phyloP scores from a whole-genome alignment of 2,329 filamentous ascomycete species.

The Aspergillus tanneri region DNA sequence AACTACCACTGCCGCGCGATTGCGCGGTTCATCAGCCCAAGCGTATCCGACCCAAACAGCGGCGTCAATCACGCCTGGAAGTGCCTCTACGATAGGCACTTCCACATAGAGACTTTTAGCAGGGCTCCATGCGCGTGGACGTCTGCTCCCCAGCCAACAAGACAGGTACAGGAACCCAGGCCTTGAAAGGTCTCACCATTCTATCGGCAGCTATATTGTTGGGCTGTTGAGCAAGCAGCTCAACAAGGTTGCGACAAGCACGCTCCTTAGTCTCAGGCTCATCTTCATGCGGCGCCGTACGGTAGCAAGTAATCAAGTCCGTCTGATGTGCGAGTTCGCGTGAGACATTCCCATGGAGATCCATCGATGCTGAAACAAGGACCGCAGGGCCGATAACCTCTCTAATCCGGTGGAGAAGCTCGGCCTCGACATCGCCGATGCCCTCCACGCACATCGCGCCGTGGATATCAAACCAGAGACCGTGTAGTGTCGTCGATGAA shows the following conservation, averaged over 20 bases:
- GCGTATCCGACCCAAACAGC: slow-evolving; percentile 58
- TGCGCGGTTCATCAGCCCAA: slow-evolving; percentile 57
- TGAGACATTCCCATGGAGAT: slow-evolving; percentile 57
- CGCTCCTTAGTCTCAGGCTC: slow-evolving; percentile 52
- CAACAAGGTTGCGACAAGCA: slow-evolving; percentile 52
- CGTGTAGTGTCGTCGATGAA: slow-evolving; percentile 41
- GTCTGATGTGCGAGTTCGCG: slow-evolving; percentile 49
- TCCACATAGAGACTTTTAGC: slow-evolving; percentile 53
- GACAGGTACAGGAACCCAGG: slow-evolving; percentile 54
- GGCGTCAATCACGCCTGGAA: slow-evolving; percentile 49
- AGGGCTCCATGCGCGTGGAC: slow-evolving; percentile 54
- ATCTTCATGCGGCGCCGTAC: slow-evolving; percentile 55
- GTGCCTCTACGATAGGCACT: slow-evolving; percentile 46
- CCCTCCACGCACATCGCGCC: slow-evolving; percentile 57
- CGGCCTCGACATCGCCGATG: slow-evolving; percentile 50
- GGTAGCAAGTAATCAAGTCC: slow-evolving; percentile 56
- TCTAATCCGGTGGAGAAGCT: slow-evolving; percentile 50
- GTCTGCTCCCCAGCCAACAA: slow-evolving; percentile 57
- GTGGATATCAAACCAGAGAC: slow-evolving; percentile 58
- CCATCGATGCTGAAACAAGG: slow-evolving; percentile 56
- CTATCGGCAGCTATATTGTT: too few relatives aligned
- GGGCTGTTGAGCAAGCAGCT: slow-evolving; percentile 31
- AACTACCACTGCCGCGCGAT: slow-evolving; percentile 51
- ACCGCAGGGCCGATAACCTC: slow-evolving; percentile 47
- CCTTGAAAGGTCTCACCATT: slow-evolving; percentile 54